Evolutionary conservation across 495 filamentous ascomycete genomes (phyloP), one percentile per base, ranked within the genome.

Genomic region (Clohesyomyces aquaticus): DNA sequence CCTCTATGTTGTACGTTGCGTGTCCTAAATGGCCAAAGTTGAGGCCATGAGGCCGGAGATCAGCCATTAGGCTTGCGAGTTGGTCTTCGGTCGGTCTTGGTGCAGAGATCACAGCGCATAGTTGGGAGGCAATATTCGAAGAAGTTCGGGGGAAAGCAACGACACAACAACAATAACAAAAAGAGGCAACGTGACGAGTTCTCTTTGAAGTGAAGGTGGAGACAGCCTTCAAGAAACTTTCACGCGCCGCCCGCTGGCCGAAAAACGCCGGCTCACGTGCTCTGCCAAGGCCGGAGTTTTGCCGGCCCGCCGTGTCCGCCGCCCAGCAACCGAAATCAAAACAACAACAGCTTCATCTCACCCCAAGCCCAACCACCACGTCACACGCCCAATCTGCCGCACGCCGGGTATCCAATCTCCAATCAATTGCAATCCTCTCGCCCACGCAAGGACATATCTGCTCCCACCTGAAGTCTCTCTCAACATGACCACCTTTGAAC

Each of bases 401-500:
- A n/a, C n/a, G n/a, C n/a, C n/a, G n/a, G n/a, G n/a, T n/a, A n/a
- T n/a, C n/a, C n/a, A n/a, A n/a, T n/a, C n/a, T n/a, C n/a, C n/a
- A n/a, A n/a, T n/a, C n/a, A n/a, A n/a, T n/a, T n/a, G n/a, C n/a
- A n/a, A 11, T 10, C 14, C 61, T 57, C n/a, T 46, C 11, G 23
- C 48, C 6, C 26, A 47, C 19, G 2, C 21, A 18, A n/a, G 50
- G 28, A 59, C 27, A 47, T n/a, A 14, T 3, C 9, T 8, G 16
- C 25, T 18, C 48, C 46, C 23, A 8, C 61, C n/a, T 43, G 9
- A n/a, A n/a, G n/a, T n/a, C n/a, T n/a, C n/a, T 18, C 25, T 27
- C 53, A 78, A 28, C 46, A 91, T 91, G 88, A 74, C 87, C 10
- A 84, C 86, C 42, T 93, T 93, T 68, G 91, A 95, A 63, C 85